phyloP scores from a whole-genome alignment of 78 protist species.

The Dictyostelium brefeldianum region DNA sequence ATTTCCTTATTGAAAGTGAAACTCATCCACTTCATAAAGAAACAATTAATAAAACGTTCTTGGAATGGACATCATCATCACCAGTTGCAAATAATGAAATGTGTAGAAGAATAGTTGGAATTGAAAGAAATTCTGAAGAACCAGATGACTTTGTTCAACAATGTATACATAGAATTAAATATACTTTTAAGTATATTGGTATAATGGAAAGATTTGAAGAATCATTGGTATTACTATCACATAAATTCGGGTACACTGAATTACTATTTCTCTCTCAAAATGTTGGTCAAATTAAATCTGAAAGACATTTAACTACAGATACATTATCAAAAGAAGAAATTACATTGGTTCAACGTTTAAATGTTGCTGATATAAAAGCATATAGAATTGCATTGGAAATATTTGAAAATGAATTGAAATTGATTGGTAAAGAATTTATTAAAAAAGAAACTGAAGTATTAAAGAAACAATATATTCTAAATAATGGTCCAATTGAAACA shows the following conservation, averaged over 20 bases:
- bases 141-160: not conserved
- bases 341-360: not conserved
- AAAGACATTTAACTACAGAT: not conserved
- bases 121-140: not conserved
- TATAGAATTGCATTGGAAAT: slow-evolving; percentile 26
- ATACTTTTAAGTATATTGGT: slow-evolving; percentile 55
- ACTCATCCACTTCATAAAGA: slow-evolving; percentile 6
- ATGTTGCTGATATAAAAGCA: slow-evolving; percentile 21
- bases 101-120: slow-evolving; percentile 40
- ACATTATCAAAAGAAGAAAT: not conserved
- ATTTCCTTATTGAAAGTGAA: not conserved
- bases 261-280: not conserved
- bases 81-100: slow-evolving; percentile 39
- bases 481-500: slow-evolving; percentile 2
- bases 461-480: not conserved
- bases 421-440: slow-evolving; percentile 38
- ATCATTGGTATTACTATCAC: slow-evolving; percentile 27
- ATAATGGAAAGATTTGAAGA: slow-evolving; percentile 63
- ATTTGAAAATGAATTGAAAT: slow-evolving; percentile 59
- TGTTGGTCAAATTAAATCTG: slow-evolving; percentile 19
- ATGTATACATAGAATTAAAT: slow-evolving; percentile 9
- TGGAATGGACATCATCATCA: slow-evolving; percentile 31
- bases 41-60: not conserved
- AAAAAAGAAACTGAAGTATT: not conserved
- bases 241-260: not conserved